These are phyloP conservation scores for Penicillium glabrum DNA, from an alignment of 2,329 filamentous ascomycete genomes.

Conservation along the genomic window DNA sequence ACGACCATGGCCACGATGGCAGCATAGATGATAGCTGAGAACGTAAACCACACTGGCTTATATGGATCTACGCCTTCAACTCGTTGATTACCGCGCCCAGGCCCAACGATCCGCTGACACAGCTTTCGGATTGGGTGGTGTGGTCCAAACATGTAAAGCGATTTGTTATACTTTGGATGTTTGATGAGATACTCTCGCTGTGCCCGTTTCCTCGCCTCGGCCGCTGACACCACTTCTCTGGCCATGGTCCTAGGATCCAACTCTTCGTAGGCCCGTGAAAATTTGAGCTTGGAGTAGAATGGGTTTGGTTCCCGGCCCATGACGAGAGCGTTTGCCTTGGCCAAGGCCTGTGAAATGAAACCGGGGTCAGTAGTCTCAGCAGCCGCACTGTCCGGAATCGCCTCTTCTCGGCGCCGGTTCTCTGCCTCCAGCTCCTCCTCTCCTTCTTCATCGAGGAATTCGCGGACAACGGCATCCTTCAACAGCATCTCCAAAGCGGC, in stretches of 20 bases:
- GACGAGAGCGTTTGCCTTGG: conserved; percentile 56
- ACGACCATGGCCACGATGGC: conserved; percentile 98
- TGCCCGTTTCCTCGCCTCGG: conserved; percentile 77
- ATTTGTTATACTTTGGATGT: conserved; percentile 89
- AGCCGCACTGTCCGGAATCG: conserved; percentile 25
- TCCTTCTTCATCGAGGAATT: conserved; percentile 80
- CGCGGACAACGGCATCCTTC: conserved; percentile 91
- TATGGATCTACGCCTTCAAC: conserved; percentile 89
- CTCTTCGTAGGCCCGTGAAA: conserved; percentile 69
- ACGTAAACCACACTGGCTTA: conserved; percentile 85
- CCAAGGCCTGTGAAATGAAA: conserved; percentile 61
- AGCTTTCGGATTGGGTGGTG: conserved; percentile 74
- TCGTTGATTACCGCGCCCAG: conserved; percentile 80
- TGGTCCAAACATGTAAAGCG: conserved; percentile 82
- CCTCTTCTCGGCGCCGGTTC: conserved; percentile 27
- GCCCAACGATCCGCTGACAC: conserved; percentile 88
- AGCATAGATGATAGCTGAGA: conserved; percentile 90
- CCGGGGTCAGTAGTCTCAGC: conserved; percentile 57
- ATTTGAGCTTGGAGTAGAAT: conserved; percentile 82
- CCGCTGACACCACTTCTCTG: conserved; percentile 81
- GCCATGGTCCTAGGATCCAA: conserved; percentile 86
- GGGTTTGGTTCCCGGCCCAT: conserved; percentile 80
- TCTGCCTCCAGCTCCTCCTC: conserved; percentile 21
- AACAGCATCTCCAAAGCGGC: conserved; percentile 94
- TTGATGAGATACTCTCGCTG: conserved; percentile 87